These are phyloP conservation scores for Apiospora phragmitis DNA, from an alignment of 2,329 filamentous ascomycete genomes.

Conservation along the genomic window DNA sequence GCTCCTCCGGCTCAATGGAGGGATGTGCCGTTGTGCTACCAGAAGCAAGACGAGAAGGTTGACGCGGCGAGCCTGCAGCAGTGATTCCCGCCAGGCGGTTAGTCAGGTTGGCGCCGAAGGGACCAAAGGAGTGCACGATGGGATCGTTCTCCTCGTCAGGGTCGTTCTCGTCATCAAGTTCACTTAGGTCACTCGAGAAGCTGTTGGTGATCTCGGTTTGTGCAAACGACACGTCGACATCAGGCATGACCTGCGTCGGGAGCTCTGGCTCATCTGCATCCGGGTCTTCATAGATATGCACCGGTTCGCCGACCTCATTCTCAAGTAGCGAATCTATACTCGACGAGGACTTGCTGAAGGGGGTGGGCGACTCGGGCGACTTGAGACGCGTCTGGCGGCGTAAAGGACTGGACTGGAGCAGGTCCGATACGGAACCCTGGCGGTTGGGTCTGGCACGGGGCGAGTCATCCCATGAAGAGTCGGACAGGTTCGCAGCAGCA, in stretches of 20 bases:
- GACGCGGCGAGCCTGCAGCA: conserved; percentile 61
- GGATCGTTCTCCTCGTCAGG: conserved; percentile 94
- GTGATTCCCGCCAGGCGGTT: conserved; percentile 77
- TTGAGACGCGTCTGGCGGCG: conserved; percentile 58
- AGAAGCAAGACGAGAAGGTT: conserved; percentile 24
- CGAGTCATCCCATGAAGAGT: conserved; percentile 72
- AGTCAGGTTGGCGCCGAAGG: conserved; percentile 84
- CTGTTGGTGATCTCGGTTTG: conserved; percentile 51
- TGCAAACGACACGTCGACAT: conserved; percentile 44
- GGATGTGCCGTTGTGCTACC: conserved; percentile 23
- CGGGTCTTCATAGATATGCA: conserved; percentile 75
- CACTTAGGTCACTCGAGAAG: conserved; percentile 59
- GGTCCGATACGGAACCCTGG: conserved; percentile 30
- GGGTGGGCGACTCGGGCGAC: conserved; percentile 73
- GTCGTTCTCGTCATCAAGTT: conserved; percentile 65
- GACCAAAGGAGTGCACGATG: conserved; percentile 87
- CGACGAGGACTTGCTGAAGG: conserved; percentile 42
- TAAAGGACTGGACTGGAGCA: conserved; percentile 63
- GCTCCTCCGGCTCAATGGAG: conserved; percentile 30
- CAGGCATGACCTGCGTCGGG: conserved; percentile 30
- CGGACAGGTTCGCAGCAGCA: conserved; percentile 54
- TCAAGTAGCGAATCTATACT: conserved; percentile 48
- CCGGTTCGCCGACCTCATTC: conserved; percentile 40
- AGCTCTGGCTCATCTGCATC: conserved; percentile 55
- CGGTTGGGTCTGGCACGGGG: conserved; percentile 40